These are phyloP conservation scores for Coprinopsis cinerea DNA, from an alignment of 768 basidiomycete species.

Conservation along the genomic window DNA sequence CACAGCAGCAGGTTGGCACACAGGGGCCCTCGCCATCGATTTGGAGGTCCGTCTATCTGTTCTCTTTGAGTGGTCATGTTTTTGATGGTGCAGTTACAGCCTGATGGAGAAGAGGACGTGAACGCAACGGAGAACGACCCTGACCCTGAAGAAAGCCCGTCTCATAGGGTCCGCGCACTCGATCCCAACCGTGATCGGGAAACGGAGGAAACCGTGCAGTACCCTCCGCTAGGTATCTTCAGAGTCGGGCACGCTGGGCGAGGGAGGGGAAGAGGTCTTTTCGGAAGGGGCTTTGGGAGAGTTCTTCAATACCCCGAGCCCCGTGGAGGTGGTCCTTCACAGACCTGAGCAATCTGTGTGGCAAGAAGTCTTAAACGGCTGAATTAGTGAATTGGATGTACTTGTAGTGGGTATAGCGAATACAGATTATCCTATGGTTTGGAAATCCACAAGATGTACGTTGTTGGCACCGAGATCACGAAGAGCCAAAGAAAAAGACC, in stretches of 20 bases:
- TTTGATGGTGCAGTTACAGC: conserved; percentile 12
- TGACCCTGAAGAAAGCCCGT: conserved; percentile 4
- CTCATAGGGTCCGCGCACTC: conserved; percentile 11
- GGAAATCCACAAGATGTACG: too few relatives aligned
- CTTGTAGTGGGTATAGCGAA: too few relatives aligned
- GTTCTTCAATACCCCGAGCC: too few relatives aligned
- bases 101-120: conserved; percentile 31
- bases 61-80: not conserved
- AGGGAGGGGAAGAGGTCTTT: conserved; percentile 21
- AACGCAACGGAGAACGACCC: conserved; percentile 22
- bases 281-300: not conserved
- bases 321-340: too few relatives aligned
- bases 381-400: too few relatives aligned
- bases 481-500: not conserved
- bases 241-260: conserved; percentile 53
- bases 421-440: too few relatives aligned
- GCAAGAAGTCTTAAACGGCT: too few relatives aligned
- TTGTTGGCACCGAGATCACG: too few relatives aligned
- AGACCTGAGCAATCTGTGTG: too few relatives aligned
- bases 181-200: too few relatives aligned
- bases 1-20: conserved; percentile 88
- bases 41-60: conserved; percentile 49
- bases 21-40: conserved; percentile 83
- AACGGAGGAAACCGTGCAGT: too few relatives aligned
- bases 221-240: conserved; percentile 30